A percentile compares a stretch with the other conserved stretches of the same genome.
phyloP scores from a whole-genome alignment of 805 yeast genomes.

The Kuraishia ogatae region DNA sequence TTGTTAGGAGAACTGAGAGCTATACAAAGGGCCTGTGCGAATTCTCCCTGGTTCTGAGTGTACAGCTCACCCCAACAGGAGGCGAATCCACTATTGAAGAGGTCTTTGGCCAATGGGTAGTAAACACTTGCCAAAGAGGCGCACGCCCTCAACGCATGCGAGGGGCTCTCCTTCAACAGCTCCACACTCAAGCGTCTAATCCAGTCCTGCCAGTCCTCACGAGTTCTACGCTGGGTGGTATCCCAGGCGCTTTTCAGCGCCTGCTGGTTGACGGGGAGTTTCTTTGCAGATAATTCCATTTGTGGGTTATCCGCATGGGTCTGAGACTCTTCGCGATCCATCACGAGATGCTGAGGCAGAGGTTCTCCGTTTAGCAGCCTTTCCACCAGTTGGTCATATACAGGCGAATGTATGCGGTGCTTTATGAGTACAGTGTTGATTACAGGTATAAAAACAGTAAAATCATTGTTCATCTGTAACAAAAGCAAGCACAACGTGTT shows the following conservation, averaged over 20 bases:
- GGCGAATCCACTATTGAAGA: constrained; percentile 91
- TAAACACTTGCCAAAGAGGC: constrained; percentile 82
- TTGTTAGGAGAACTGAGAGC: constrained; percentile 87
- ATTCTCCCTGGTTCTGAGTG: constrained; percentile 82
- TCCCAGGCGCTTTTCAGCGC: constrained; percentile 84
- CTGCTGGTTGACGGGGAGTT: constrained; percentile 59
- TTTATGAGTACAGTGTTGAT: constrained; percentile 58
- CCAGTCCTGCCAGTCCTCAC: constrained; percentile 99
- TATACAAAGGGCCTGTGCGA: constrained; percentile 74
- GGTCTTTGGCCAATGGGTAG: constrained; percentile 79
- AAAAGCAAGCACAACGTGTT: constrained; percentile 73
- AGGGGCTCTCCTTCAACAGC: constrained; percentile 83
- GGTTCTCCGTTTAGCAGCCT: constrained; percentile 80
- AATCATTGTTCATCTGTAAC: constrained; percentile 77
- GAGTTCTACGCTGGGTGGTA: constrained; percentile 77
- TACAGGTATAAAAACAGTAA: constrained; percentile 77
- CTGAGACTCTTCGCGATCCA: constrained; percentile 47
- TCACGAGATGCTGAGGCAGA: constrained; percentile 64
- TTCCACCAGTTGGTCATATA: constrained; percentile 74
- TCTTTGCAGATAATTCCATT: constrained; percentile 61
- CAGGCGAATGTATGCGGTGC: constrained; percentile 58
- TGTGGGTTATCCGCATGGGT: constrained; percentile 41
- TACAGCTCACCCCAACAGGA: constrained; percentile 93
- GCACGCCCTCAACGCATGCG: constrained; percentile 90
- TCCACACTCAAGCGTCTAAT: constrained; percentile 79